Percentiles rank a stretch among this genome's conserved stretches.
These are phyloP conservation scores for Stylosanthes scabra DNA, from an alignment of 331 rosid genomes.

Conservation along the genomic window DNA sequence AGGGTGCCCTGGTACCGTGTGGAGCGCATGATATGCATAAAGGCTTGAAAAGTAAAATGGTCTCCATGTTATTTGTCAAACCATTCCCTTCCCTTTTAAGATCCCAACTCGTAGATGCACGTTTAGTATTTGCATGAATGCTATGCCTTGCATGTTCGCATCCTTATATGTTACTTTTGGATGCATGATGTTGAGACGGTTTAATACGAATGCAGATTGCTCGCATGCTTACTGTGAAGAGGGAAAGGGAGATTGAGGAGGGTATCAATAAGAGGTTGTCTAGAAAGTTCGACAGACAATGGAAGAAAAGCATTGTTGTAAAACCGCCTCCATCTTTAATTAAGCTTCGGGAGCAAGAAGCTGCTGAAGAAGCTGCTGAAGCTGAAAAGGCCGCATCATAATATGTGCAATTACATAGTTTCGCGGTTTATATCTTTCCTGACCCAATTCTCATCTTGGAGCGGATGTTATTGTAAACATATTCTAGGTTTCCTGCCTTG, in stretches of 20 bases:
- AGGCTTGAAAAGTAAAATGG: not conserved
- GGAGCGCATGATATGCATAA: constrained; percentile 24
- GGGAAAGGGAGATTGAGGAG: constrained; percentile 91
- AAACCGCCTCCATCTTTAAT: constrained; percentile 80
- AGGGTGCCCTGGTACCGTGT: constrained; percentile 7
- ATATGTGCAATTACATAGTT: constrained; percentile 22
- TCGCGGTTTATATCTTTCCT: constrained; percentile 16
- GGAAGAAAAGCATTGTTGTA: constrained; percentile 86
- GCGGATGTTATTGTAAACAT: constrained; percentile 13
- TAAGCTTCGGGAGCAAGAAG: constrained; percentile 64
- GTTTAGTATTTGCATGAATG: constrained; percentile 22
- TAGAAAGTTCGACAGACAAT: constrained; percentile 79
- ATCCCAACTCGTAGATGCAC: too few relatives aligned
- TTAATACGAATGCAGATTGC: constrained; percentile 63
- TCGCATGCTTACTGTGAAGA: constrained; percentile 89
- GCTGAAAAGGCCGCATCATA: constrained; percentile 41
- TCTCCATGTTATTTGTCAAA: too few relatives aligned
- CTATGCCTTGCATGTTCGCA: not conserved
- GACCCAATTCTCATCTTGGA: constrained; percentile 3
- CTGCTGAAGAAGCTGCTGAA: constrained; percentile 48
- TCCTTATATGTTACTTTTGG: constrained; percentile 18
- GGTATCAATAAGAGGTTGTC: constrained; percentile 88
- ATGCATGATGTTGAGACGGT: constrained; percentile 21
- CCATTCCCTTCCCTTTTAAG: too few relatives aligned
- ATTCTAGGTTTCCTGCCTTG: constrained; percentile 23